Conservation (phyloP, 164 flowering plant species). For the Amborella trichopoda region DNA sequence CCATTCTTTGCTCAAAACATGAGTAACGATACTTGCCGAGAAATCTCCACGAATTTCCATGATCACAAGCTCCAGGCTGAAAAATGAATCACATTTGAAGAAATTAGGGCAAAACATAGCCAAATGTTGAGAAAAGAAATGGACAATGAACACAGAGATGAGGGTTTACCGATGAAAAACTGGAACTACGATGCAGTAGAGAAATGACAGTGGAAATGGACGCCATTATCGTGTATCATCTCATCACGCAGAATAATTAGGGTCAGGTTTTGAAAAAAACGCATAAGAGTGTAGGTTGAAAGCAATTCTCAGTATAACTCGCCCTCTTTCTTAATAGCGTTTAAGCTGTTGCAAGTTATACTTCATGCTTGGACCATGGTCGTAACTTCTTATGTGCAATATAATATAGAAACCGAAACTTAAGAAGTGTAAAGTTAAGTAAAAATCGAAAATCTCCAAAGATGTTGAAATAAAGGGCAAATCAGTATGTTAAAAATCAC, state of each 20-base stretch:
- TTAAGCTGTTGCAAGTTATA: neutral
- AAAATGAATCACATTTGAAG: neutral
- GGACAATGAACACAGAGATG: neutral
- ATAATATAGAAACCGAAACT: neutral
- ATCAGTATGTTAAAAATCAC: too few relatives aligned
- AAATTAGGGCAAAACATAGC: neutral
- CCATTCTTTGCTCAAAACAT: constrained; percentile 16
- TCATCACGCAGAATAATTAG: constrained; percentile 5
- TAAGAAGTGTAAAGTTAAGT: too few relatives aligned
- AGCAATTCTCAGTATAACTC: neutral
- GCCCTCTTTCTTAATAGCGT: neutral
- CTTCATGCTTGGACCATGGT: neutral
- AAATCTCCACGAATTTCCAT: neutral
- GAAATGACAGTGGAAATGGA: constrained; percentile 15
- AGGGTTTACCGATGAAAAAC: constrained; percentile 15
- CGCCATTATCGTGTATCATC: constrained; percentile 20
- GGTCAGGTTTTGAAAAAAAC: constrained; percentile 7
- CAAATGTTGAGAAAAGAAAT: neutral
- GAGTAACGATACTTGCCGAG: neutral
- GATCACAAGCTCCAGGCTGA: constrained; percentile 8
- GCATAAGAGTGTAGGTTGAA: neutral
- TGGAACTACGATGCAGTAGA: constrained; percentile 17
- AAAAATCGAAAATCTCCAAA: too few relatives aligned
- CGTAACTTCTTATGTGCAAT: neutral
- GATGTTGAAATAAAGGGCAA: too few relatives aligned